phyloP scores from a whole-genome alignment of 2,329 filamentous ascomycete genomes.

The Metarhizium humberi region DNA sequence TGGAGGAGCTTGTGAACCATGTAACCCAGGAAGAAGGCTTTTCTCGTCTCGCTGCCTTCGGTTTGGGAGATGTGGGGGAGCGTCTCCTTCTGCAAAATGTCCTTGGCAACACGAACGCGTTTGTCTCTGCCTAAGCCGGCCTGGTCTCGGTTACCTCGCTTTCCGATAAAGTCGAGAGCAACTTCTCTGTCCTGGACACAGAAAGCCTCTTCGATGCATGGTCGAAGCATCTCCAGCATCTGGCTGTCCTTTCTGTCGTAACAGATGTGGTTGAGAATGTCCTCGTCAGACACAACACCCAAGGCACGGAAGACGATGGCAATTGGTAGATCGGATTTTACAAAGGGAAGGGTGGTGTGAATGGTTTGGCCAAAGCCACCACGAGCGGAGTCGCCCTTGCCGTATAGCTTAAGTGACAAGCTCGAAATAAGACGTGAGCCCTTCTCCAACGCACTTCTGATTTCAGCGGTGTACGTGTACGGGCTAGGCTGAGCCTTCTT shows the following conservation, averaged over 20 bases:
- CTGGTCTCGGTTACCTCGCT: conserved; percentile 60
- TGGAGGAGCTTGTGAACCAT: conserved; percentile 97
- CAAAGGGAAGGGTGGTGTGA: conserved; percentile 83
- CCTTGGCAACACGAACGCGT: conserved; percentile 84
- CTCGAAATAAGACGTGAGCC: conserved; percentile 91
- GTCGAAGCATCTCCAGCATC: conserved; percentile 95
- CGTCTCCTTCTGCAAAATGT: conserved; percentile 95
- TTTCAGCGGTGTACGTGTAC: conserved; percentile 89
- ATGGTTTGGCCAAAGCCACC: conserved; percentile 81
- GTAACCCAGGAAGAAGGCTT: conserved; percentile 97
- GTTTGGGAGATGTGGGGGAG: conserved; percentile 92
- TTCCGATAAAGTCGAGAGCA: conserved; percentile 90
- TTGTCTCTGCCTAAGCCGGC: conserved; percentile 67
- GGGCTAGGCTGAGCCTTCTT: conserved; percentile 91
- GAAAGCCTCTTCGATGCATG: conserved; percentile 94
- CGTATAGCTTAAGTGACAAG: conserved; percentile 80
- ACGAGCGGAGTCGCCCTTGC: conserved; percentile 69
- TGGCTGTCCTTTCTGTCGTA: conserved; percentile 92
- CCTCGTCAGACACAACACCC: conserved; percentile 92
- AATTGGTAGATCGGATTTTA: conserved; percentile 88
- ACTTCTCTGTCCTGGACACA: conserved; percentile 93
- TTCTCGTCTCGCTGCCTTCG: conserved; percentile 89
- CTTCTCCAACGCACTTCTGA: conserved; percentile 92
- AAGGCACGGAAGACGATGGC: conserved; percentile 93
- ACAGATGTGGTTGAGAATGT: conserved; percentile 96